Evolutionary conservation across 768 basidiomycete species (phyloP).

Genomic region (Leucosporidium yakuticum): DNA sequence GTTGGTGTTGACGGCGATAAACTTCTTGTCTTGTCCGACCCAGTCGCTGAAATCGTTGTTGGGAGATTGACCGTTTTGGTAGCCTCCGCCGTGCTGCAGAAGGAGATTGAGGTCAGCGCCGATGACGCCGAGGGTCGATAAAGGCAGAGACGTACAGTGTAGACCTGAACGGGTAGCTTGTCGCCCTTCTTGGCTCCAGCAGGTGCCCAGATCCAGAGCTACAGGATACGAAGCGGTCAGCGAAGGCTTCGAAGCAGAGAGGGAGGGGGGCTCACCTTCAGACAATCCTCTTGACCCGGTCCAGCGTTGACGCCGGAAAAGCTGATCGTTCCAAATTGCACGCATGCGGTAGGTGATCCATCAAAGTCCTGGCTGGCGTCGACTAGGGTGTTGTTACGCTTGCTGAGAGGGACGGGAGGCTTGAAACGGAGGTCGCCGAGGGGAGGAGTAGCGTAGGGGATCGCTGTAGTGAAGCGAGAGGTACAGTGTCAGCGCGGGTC

Average conservation of each 20-base stretch:
- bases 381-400: neutral
- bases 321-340: slow-evolving; percentile 14
- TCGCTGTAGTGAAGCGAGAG: neutral
- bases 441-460: slow-evolving; percentile 26
- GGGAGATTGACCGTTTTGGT: slow-evolving; percentile 11
- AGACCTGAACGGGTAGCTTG: slow-evolving; percentile 21
- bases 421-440: slow-evolving; percentile 27
- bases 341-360: slow-evolving; percentile 3
- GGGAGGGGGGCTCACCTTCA: slow-evolving; percentile 7
- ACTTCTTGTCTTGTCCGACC: slow-evolving; percentile 12
- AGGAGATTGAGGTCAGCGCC: neutral
- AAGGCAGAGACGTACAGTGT: neutral
- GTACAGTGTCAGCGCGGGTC: too few relatives aligned
- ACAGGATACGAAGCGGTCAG: accelerated
- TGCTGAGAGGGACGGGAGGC: slow-evolving; percentile 9
- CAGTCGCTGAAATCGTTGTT: slow-evolving; percentile 26
- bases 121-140: neutral
- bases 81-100: slow-evolving; percentile 18
- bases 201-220: slow-evolving; percentile 28
- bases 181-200: slow-evolving; percentile 20
- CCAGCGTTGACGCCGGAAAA: slow-evolving; percentile 21
- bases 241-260: too few relatives aligned
- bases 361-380: slow-evolving; percentile 18
- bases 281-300: slow-evolving; percentile 19
- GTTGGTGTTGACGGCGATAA: slow-evolving; percentile 26